Evolutionary conservation across 106 monocot genomes (phyloP).

Genomic region (Phalaenopsis aphrodite): DNA sequence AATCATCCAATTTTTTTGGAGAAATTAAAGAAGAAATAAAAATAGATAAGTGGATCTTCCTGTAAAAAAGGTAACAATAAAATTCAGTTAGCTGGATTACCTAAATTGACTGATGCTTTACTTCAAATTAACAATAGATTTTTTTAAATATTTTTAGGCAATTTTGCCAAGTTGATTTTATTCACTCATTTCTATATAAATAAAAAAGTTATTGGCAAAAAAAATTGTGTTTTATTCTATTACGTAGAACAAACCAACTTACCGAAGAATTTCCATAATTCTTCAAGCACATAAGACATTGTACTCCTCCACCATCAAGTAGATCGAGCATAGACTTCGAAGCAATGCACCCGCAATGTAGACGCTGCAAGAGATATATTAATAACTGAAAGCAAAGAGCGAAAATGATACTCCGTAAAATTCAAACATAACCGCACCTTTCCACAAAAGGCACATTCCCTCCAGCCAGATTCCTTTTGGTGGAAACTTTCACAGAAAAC

Average conservation of each 20-base stretch:
- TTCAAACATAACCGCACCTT: constrained; percentile 41
- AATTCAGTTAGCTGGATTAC: too few species aligned
- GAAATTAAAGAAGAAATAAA: too few species aligned
- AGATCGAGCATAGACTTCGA: constrained; percentile 67
- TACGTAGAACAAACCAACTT: constrained; percentile 20
- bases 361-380: constrained; percentile 35
- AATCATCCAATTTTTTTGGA: too few species aligned
- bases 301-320: constrained; percentile 86
- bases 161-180: too few species aligned
- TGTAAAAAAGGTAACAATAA: too few species aligned
- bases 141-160: too few species aligned
- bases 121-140: too few species aligned
- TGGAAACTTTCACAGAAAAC: constrained; percentile 81
- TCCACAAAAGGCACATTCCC: constrained; percentile 78
- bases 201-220: neutral
- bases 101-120: too few species aligned
- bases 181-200: neutral
- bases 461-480: constrained; percentile 86
- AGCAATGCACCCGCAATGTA: constrained; percentile 95
- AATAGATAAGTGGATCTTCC: too few species aligned
- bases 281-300: constrained; percentile 66
- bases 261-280: constrained; percentile 46
- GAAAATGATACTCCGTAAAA: neutral
- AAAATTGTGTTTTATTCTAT: neutral
- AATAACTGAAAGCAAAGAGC: neutral